phyloP scores from a whole-genome alignment of 1,284 basidiomycete genomes.

The Heterobasidion occidentale region DNA sequence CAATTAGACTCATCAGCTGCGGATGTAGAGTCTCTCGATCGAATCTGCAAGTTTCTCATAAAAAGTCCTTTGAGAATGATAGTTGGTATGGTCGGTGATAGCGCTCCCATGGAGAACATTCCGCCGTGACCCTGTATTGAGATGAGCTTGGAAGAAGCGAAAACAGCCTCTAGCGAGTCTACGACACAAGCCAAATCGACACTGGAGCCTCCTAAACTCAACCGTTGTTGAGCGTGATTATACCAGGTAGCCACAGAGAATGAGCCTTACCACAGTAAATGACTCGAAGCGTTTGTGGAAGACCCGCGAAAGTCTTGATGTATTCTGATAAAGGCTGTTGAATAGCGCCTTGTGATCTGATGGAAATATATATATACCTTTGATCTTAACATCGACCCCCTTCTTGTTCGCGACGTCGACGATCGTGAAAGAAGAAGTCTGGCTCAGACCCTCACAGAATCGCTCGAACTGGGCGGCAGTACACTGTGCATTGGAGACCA shows the following conservation, averaged over 20 bases:
- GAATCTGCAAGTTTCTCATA: slow-evolving; percentile 30
- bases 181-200: slow-evolving; percentile 27
- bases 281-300: slow-evolving; percentile 68
- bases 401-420: slow-evolving; percentile 67
- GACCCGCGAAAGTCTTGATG: slow-evolving; percentile 63
- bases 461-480: slow-evolving; percentile 56
- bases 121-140: slow-evolving; percentile 5
- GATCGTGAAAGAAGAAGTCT: slow-evolving; percentile 59
- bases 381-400: slow-evolving; percentile 65
- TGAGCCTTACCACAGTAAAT: slow-evolving; percentile 55
- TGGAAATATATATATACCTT: slow-evolving; percentile 36
- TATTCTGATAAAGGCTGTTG: slow-evolving; percentile 40
- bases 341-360: neutral
- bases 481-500: slow-evolving; percentile 46
- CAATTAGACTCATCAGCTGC: no score
- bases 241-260: neutral
- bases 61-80: slow-evolving; percentile 60
- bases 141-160: slow-evolving; percentile 6
- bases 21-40: neutral
- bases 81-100: slow-evolving; percentile 41
- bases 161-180: slow-evolving; percentile 20
- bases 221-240: slow-evolving; percentile 6
- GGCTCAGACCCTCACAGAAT: slow-evolving; percentile 63
- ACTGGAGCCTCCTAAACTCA: slow-evolving; percentile 10
- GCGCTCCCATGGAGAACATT: slow-evolving; percentile 33